Percentiles rank a stretch among this genome's conserved stretches.
Conservation (phyloP, 805 yeast genomes). For the Saturnispora dispora region DNA sequence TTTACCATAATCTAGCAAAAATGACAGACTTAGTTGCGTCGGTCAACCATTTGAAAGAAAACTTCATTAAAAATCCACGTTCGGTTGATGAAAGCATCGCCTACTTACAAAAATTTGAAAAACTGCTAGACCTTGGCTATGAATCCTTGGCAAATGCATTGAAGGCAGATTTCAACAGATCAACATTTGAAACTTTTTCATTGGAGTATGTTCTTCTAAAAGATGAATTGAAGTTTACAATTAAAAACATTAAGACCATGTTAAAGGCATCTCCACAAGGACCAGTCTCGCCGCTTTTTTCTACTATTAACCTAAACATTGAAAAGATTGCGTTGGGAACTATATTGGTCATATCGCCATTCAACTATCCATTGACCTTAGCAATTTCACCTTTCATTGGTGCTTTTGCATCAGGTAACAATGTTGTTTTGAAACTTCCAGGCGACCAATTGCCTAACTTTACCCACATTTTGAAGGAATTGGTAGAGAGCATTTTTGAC, state of each 20-base stretch:
- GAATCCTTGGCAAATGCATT: slow-evolving; percentile 51
- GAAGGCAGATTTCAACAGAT: slow-evolving; percentile 56
- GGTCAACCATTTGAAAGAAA: neutral
- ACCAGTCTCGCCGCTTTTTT: slow-evolving; percentile 28
- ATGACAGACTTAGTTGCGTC: slow-evolving; percentile 1
- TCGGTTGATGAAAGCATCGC: neutral
- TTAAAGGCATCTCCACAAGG: slow-evolving; percentile 39
- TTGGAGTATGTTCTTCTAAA: slow-evolving; percentile 46
- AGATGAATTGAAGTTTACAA: slow-evolving; percentile 50
- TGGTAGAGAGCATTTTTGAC: slow-evolving; percentile 47
- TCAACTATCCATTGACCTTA: slow-evolving; percentile 69
- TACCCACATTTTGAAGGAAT: slow-evolving; percentile 43
- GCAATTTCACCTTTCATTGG: slow-evolving; percentile 60
- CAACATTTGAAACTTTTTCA: slow-evolving; percentile 50
- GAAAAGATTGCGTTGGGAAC: slow-evolving; percentile 50
- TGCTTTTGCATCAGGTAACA: slow-evolving; percentile 81
- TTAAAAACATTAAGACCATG: slow-evolving; percentile 54
- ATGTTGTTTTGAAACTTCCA: slow-evolving; percentile 61
- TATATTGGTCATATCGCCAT: slow-evolving; percentile 67
- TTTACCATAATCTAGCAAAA: neutral
- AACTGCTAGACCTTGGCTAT: slow-evolving; percentile 3
- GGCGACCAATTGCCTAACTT: slow-evolving; percentile 63
- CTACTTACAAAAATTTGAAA: slow-evolving; percentile 1
- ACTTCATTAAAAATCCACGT: neutral
- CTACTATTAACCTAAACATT: slow-evolving; percentile 19